These are phyloP conservation scores for Cucumis melo DNA, from an alignment of 306 rosid genomes.

Conservation along the genomic window DNA sequence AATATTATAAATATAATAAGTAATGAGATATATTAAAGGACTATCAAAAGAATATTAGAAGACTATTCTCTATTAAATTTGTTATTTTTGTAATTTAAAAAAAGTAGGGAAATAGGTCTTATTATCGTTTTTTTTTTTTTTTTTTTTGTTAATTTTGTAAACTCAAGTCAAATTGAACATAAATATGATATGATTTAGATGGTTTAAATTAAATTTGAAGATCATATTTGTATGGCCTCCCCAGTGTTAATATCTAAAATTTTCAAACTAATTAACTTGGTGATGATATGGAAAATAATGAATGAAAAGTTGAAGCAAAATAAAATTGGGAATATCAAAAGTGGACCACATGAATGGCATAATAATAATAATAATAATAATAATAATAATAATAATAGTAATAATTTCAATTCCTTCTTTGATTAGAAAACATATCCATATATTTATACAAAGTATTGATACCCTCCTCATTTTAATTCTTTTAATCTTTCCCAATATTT, in stretches of 20 bases:
- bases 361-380: neutral
- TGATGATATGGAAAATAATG: neutral
- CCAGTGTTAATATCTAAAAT: neutral
- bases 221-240: too few relatives aligned
- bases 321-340: neutral
- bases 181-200: too few relatives aligned
- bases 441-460: neutral
- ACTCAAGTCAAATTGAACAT: too few relatives aligned
- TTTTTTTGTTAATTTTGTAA: too few relatives aligned
- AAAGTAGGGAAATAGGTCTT: too few relatives aligned
- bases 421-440: neutral
- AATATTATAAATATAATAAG: too few relatives aligned
- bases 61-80: too few relatives aligned
- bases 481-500: neutral
- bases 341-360: neutral
- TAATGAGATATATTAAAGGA: too few relatives aligned
- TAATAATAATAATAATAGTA: too few relatives aligned
- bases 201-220: neutral
- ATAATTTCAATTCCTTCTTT: neutral
- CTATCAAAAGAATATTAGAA: too few relatives aligned
- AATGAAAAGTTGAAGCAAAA: neutral
- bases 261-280: neutral
- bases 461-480: neutral
- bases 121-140: too few relatives aligned
- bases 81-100: too few relatives aligned